Evolutionary conservation across 2,329 filamentous ascomycete genomes (phyloP).

Genomic region (Tolypocladium capitatum): DNA sequence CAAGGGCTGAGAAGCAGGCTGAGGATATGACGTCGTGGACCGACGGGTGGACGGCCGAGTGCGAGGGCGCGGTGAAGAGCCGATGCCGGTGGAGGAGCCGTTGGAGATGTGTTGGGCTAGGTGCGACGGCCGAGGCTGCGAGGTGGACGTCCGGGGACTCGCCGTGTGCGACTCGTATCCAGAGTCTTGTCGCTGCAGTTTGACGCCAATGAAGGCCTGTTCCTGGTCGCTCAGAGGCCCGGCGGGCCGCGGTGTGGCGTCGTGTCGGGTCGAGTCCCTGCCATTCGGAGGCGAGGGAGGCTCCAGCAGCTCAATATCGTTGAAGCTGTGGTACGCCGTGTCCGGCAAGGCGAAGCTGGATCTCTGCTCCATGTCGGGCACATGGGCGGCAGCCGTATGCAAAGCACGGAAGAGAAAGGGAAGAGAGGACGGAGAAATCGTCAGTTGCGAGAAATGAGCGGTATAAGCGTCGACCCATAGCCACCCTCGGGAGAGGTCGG

Average conservation of each 20-base stretch:
- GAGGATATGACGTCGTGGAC: constrained; percentile 22
- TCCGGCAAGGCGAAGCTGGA: constrained; percentile 25
- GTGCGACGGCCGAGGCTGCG: constrained; percentile 14
- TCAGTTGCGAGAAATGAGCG: background rate
- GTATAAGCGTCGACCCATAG: background rate
- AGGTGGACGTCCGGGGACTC: constrained; percentile 24
- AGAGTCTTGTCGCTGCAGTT: constrained; percentile 43
- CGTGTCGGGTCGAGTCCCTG: constrained; percentile 4
- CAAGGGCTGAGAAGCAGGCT: constrained; percentile 19
- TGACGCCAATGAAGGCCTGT: constrained; percentile 16
- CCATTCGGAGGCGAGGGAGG: constrained; percentile 12
- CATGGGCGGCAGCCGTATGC: background rate
- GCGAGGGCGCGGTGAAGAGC: constrained; percentile 16
- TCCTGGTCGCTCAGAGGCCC: background rate
- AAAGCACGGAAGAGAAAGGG: background rate
- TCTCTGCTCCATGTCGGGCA: constrained; percentile 3
- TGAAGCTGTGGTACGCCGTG: constrained; percentile 41
- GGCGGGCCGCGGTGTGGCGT: constrained; percentile 1
- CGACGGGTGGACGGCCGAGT: constrained; percentile 29
- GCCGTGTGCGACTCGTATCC: constrained; percentile 40
- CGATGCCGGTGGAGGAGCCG: constrained; percentile 12
- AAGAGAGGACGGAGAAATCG: background rate
- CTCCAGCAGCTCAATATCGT: constrained; percentile 34
- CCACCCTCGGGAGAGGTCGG: background rate
- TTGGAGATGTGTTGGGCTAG: constrained; percentile 21